phyloP scores from a whole-genome alignment of 1,284 basidiomycete species.

The Uromyces viciae-fabae region DNA sequence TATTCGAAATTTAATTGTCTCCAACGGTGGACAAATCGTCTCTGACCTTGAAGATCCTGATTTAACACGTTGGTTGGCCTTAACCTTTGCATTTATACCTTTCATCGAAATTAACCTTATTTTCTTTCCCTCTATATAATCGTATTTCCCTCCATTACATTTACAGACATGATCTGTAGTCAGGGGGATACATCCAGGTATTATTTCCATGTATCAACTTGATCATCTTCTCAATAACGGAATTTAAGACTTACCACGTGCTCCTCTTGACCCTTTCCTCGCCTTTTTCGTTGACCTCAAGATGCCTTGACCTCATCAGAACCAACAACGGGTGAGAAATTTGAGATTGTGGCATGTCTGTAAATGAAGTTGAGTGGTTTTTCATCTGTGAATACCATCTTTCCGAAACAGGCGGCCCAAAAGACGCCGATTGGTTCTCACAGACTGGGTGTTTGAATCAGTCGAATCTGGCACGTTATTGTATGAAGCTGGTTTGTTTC shows the following conservation, averaged over 20 bases:
- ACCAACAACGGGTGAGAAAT: not conserved
- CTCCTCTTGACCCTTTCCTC: not conserved
- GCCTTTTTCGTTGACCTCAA: conserved; percentile 3
- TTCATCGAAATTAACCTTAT: not conserved
- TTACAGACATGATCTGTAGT: conserved; percentile 26
- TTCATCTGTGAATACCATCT: not conserved
- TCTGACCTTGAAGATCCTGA: not conserved
- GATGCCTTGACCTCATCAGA: not conserved
- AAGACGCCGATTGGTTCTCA: conserved; percentile 15
- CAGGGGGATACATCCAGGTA: conserved; percentile 25
- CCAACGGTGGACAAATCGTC: conserved; percentile 17
- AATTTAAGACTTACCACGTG: not conserved
- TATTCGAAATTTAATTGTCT: not conserved
- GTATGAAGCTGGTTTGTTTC: conserved; percentile 29
- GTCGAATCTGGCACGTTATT: conserved; percentile 8
- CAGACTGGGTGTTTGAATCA: conserved; percentile 33
- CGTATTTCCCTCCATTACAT: not conserved
- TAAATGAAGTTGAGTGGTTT: no score
- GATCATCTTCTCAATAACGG: not conserved
- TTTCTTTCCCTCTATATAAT: not conserved
- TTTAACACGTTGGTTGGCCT: conserved; percentile 18
- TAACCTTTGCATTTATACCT: not conserved
- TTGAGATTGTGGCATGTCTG: no score
- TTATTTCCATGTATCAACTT: not conserved
- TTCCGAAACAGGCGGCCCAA: conserved; percentile 10